Evolutionary conservation across 371 early-diverging fungal species (phyloP), one percentile per base, ranked within the genome.

Genomic region (Vittaforma corneae): DNA sequence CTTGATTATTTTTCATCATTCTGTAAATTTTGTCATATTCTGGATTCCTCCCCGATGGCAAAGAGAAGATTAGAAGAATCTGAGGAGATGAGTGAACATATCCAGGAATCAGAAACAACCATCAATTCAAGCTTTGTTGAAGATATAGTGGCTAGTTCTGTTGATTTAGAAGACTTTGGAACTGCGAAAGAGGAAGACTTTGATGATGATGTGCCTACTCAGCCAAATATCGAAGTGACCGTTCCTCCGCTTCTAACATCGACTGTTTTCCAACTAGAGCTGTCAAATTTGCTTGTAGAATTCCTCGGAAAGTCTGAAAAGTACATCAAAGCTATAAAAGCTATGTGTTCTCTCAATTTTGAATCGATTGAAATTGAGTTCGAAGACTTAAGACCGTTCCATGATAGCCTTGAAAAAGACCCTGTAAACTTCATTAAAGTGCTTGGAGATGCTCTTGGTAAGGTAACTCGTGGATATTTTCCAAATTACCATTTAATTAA

Each of bases 391-490:
- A 56, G 22, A 28, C 28, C 45, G 1, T 34, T 72, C 9, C 28
- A 69, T 37, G 32, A 28, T 20, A 37, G 50, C 48, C 44, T 59
- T 24, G 53, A 70, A n/a, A 55, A 67, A 33, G 61, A 38, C 1
- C 30, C 22, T 3, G 24, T 54, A 14, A 35, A 72, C 6, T 63
- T 63, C 32, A 22, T 60, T 6, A 61, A 86, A 47, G 84, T 96
- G 62, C 86, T 96, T 78, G 91, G 95, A 72, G 83, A 86, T 53
- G 91, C 91, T 22, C 89, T 97, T 0, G 82, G 87, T 67, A 87
- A 86, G 48, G 89, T 91, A 0, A 91, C 92, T 0, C 74, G 85
- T 57, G 77, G 85, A 61, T 86, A 86, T 64, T 97, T 89, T 77
- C 90, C 88, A 11, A 86, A 89, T 65, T 98, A 97, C 73, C 77